Evolutionary conservation across 352 stramenopile genomes (phyloP), one percentile per base, ranked within the genome.

Genomic region (Phytophthora tubulina): DNA sequence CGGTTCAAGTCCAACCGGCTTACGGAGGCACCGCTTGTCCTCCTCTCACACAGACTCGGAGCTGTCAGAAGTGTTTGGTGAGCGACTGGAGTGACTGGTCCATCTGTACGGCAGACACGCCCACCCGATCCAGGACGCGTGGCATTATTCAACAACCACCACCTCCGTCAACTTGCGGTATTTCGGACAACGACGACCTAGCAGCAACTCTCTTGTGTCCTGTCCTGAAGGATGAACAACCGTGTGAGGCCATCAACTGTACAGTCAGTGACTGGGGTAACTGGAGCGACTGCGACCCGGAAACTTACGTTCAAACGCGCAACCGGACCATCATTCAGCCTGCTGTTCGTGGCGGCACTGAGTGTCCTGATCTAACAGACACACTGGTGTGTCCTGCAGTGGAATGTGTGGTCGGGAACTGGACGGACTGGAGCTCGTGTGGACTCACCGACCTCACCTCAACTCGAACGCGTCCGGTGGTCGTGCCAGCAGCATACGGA

Each of bases 21-120:
- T 72, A 84, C 58, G 70, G 70, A 4, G 86, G 86, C 10, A 78
- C 54, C 8, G 14, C 73, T 4, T 93, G 84, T 49, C 84, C 84
- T 0, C 27, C 62, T 2, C 68, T 92, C 11, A 63, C 32, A 0
- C 80, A 92, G 49, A 79, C 72, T 11, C 74, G 69, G 38, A 82
- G 68, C 21, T 94, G 86, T 32, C 63, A 81, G 17, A 92, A 92
- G 69, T 88, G 78, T 17, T 49, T 84, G 1, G 81, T 83, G 1
- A 66, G 70, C 11, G 70, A 88, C 6, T 90, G 82, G 82, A 79
- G 62, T 4, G 73, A 78, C 56, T 88, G 80, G 82, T 81, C 80
- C 13, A 53, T 84, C 17, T 90, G 82, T 36, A 80, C 73, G 1
- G 70, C 57, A 1, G 56, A 76, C 42, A 82, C 67, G 3, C 39